Conservation (phyloP, 345 rosid genomes). For the Erysimum cheiranthoides region DNA sequence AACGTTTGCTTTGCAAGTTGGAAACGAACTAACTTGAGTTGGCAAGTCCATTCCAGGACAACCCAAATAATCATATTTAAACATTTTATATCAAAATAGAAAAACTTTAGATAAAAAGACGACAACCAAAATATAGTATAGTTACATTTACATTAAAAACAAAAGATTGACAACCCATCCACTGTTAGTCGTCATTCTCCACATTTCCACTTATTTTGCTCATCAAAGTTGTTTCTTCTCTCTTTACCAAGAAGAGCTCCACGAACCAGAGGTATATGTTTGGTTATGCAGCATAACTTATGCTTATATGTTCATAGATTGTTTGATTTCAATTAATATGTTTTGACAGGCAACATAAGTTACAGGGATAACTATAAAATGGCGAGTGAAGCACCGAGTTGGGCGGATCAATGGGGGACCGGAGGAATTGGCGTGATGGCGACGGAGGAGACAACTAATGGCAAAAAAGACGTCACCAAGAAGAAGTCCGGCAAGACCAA, state of each 20-base stretch:
- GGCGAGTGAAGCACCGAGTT: conserved; percentile 85
- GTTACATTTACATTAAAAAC: conserved; percentile 16
- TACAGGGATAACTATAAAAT: conserved; percentile 37
- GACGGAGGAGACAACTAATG: conserved; percentile 45
- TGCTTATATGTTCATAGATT: neutral
- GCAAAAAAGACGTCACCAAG: conserved; percentile 48
- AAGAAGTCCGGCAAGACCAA: conserved; percentile 52
- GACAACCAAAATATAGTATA: conserved; percentile 15
- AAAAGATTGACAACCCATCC: conserved; percentile 41
- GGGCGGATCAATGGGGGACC: conserved; percentile 97
- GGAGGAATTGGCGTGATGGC: conserved; percentile 70
- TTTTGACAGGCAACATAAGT: neutral
- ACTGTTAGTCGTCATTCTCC: conserved; percentile 35
- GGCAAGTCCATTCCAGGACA: conserved; percentile 49
- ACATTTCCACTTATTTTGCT: conserved; percentile 31
- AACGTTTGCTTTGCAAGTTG: conserved; percentile 50
- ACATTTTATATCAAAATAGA: neutral
- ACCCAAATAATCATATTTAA: conserved; percentile 27
- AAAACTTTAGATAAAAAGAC: conserved; percentile 22
- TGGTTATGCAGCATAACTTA: neutral
- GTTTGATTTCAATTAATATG: neutral
- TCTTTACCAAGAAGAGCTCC: conserved; percentile 38
- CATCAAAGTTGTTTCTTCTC: neutral
- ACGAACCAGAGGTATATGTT: conserved; percentile 32
- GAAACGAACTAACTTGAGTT: conserved; percentile 52